Evolutionary conservation across 2,329 filamentous ascomycete species (phyloP).

Genomic region (Venturia nashicola): DNA sequence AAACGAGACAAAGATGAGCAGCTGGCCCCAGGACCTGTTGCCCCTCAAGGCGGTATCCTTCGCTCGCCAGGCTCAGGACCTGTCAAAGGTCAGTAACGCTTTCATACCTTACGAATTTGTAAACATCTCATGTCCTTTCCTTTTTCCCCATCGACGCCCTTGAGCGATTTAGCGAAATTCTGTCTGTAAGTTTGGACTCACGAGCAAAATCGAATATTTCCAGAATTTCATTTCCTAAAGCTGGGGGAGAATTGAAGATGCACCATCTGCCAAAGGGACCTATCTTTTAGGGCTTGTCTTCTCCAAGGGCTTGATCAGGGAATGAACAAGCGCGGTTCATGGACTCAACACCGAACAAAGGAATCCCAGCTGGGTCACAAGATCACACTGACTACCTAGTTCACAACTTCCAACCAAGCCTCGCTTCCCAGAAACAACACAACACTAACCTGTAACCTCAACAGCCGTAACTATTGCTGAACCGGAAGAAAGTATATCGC

Average conservation of each 20-base stretch:
- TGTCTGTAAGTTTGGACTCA: too few species aligned
- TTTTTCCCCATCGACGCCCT: background rate
- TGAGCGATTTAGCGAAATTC: background rate
- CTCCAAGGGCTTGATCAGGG: background rate
- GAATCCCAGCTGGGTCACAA: background rate
- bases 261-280: too few species aligned
- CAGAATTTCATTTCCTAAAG: background rate
- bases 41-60: background rate
- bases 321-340: background rate
- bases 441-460: background rate
- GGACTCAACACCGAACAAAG: background rate
- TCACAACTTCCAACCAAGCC: background rate
- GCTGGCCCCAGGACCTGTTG: background rate
- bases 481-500: slow-evolving; percentile 31
- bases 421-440: background rate
- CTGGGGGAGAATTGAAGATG: too few species aligned
- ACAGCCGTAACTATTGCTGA: slow-evolving; percentile 35
- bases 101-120: background rate
- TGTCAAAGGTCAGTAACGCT: slow-evolving; percentile 7
- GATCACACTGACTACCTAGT: background rate
- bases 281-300: background rate
- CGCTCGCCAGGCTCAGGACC: slow-evolving; percentile 8
- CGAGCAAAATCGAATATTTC: background rate
- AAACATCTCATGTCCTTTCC: background rate
- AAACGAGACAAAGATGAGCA: background rate